Evolutionary conservation across 768 basidiomycete species (phyloP).

Genomic region (Lactifluus pinguis): DNA sequence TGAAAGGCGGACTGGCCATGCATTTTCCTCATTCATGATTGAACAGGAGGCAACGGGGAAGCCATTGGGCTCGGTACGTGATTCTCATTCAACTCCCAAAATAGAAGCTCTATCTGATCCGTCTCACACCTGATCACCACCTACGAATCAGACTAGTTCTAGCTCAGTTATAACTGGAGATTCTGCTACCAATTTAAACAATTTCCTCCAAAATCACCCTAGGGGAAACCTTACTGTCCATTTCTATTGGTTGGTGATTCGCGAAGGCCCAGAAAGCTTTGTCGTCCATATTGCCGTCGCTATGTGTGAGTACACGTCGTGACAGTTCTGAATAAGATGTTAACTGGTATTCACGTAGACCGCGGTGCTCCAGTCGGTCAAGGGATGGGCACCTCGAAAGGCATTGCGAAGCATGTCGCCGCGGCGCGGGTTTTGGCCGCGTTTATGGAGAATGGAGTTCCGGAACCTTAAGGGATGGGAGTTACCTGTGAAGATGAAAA

Average conservation of each 20-base stretch:
- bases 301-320: neutral
- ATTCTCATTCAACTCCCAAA: too few relatives aligned
- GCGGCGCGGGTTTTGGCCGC: neutral
- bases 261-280: neutral
- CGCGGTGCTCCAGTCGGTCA: neutral
- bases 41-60: too few relatives aligned
- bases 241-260: neutral
- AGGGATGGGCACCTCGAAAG: neutral
- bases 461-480: too few relatives aligned
- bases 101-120: too few relatives aligned
- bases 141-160: too few relatives aligned
- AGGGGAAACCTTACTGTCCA: neutral
- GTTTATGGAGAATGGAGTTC: neutral
- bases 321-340: too few relatives aligned
- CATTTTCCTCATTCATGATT: too few relatives aligned
- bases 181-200: neutral
- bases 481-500: too few relatives aligned
- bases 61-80: too few relatives aligned
- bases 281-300: neutral
- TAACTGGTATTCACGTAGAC: neutral
- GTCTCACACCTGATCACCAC: too few relatives aligned
- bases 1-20: too few relatives aligned
- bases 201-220: neutral
- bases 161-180: neutral
- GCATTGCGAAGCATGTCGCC: neutral